Evolutionary conservation across 169 alveolate species (phyloP).

Genomic region (Sarcocystis neurona): DNA sequence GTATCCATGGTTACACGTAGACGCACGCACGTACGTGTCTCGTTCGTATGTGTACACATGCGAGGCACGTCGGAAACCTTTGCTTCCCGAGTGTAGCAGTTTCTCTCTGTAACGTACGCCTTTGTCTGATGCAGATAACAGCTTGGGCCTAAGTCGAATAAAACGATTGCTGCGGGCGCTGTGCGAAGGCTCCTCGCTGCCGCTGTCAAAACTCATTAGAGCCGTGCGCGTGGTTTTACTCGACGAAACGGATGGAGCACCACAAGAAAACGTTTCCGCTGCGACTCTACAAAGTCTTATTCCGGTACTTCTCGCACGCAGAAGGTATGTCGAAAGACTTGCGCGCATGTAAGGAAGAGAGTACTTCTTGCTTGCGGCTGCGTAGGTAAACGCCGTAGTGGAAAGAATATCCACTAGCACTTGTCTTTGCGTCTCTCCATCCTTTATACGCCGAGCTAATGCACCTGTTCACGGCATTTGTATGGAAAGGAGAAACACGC

Average conservation of each 20-base stretch:
- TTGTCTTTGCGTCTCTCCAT: too few species aligned
- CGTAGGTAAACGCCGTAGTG: background rate
- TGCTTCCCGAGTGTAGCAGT: background rate
- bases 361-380: background rate
- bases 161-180: constrained; percentile 56
- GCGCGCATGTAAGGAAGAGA: background rate
- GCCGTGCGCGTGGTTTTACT: constrained; percentile 33
- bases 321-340: constrained; percentile 32
- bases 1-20: background rate
- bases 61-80: background rate
- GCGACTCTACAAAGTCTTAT: constrained; percentile 30
- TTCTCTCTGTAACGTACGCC: background rate
- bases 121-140: background rate
- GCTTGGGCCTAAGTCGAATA: constrained; percentile 33
- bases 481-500: background rate
- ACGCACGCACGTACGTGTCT: background rate
- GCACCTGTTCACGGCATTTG: background rate
- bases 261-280: constrained; percentile 15
- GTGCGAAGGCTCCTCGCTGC: constrained; percentile 56
- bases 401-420: too few species aligned
- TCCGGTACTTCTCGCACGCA: constrained; percentile 45
- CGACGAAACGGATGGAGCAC: constrained; percentile 29
- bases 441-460: background rate
- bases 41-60: background rate
- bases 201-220: constrained; percentile 17